Conservation (phyloP, 2,329 filamentous ascomycete species). For the Diaporthe ampelina region DNA sequence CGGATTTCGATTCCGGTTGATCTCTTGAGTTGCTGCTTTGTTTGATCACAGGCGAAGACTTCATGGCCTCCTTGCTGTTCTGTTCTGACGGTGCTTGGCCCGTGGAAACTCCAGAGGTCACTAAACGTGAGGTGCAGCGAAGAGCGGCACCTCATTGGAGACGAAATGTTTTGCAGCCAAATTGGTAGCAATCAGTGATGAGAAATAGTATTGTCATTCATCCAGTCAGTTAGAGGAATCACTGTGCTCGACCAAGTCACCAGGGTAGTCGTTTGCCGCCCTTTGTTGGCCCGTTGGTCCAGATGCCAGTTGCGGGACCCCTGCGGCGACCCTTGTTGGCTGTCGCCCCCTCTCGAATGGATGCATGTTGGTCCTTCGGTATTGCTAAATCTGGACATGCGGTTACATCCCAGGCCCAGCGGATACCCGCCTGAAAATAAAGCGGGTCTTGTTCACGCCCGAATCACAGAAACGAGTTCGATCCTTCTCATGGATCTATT, state of each 20-base stretch:
- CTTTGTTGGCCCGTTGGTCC: not conserved
- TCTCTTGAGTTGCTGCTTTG: not conserved
- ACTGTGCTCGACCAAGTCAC: not conserved
- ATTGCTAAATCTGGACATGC: not conserved
- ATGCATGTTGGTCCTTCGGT: slow-evolving; percentile 1
- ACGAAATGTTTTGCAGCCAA: not conserved
- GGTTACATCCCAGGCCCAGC: not conserved
- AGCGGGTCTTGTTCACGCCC: no score
- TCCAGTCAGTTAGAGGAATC: not conserved
- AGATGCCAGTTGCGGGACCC: not conserved
- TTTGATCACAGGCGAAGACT: not conserved
- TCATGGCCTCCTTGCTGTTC: no score
- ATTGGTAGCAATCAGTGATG: not conserved
- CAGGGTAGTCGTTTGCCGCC: not conserved
- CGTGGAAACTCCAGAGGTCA: not conserved
- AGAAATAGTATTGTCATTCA: not conserved
- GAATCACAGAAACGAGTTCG: no score
- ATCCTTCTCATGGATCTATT: no score
- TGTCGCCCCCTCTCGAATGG: not conserved
- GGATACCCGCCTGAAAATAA: not conserved
- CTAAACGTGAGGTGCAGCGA: not conserved
- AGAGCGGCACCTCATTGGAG: not conserved
- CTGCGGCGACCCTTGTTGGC: not conserved
- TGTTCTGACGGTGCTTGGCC: not conserved
- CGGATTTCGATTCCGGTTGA: not conserved